A percentile compares a stretch with the other conserved stretches of the same genome.
These are phyloP conservation scores for Cystobasidium onofrii DNA, from an alignment of 768 basidiomycete genomes.

Conservation along the genomic window DNA sequence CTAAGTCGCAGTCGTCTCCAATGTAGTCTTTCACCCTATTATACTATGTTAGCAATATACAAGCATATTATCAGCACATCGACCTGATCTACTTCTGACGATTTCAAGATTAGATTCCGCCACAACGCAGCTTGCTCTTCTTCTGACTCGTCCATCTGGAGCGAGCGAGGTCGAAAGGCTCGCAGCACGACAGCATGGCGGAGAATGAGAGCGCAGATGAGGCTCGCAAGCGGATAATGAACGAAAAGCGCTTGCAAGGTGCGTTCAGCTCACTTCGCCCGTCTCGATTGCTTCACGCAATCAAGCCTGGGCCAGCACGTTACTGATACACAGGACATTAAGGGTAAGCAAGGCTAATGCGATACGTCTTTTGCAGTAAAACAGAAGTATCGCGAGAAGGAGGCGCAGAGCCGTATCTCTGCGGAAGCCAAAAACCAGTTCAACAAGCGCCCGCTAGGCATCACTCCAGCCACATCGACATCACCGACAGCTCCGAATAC, in stretches of 20 bases:
- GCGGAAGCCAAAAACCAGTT: slow-evolving; percentile 10
- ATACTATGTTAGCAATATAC: background rate
- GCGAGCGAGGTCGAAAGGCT: background rate
- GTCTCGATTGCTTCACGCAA: slow-evolving; percentile 1
- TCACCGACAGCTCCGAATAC: slow-evolving; percentile 53
- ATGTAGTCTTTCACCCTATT: too few species aligned
- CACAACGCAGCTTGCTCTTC: background rate
- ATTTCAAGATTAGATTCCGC: background rate
- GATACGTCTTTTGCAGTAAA: background rate
- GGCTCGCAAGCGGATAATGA: slow-evolving; percentile 8
- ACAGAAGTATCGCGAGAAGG: slow-evolving; percentile 12
- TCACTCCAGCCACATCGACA: slow-evolving; percentile 54
- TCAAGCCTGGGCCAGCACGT: background rate
- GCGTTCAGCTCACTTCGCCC: background rate
- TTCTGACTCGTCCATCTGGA: background rate
- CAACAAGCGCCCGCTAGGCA: slow-evolving; percentile 47
- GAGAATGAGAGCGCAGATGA: background rate
- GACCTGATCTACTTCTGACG: background rate
- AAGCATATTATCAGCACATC: background rate
- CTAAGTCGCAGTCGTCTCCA: too few species aligned
- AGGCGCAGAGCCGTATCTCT: background rate
- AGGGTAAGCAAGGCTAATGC: background rate
- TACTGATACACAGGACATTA: too few species aligned
- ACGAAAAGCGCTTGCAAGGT: slow-evolving; percentile 23
- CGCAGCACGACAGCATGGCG: background rate